Evolutionary conservation across 2,329 filamentous ascomycete genomes (phyloP), one percentile per base, ranked within the genome.

Genomic region (Aspergillus sp.): DNA sequence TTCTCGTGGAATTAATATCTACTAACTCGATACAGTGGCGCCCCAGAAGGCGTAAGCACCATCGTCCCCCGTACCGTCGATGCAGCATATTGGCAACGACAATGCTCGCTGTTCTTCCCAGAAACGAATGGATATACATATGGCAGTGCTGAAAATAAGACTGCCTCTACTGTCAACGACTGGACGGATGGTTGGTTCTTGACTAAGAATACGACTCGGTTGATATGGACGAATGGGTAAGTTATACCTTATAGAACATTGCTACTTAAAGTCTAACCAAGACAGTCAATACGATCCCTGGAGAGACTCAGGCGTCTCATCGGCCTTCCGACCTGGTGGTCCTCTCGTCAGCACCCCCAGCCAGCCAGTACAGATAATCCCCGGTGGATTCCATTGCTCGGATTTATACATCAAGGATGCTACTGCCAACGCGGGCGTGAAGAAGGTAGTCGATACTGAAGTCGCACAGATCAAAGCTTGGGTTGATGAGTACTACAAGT

Each of bases 101-200:
- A 81, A 54, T 85, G 81, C 56, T 60, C 53, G 0, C 61, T 80
- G 1, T 76, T 65, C 58, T 84, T 84, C 67, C 79, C 79, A 1
- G 52, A 65, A 2, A 65, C 71, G 26, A 70, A 72, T 27, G 64
- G 68, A n/a, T 70, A 69, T 52, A 78, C 72, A 0, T 81, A 72
- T 57, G 76, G 64, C 26, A 65, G 70, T 45, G 69, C 70, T 5
- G 54, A 64, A 2, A 74, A 76, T 40, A 71, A 68, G 55, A 77
- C 73, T 1, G 72, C 71, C 2, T 61, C 62, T 3, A 58, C 70
- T 26, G 54, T 81, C 33, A 84, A 84, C 58, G 59, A 53, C 11
- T 68, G 68, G 53, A 83, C 79, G 0, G 67, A 72, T 27, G 81
- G 81, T 29, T 84, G 81, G 81, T 19, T 19, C 19, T 46, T 59